Base-by-base conservation (phyloP, 2,329 filamentous ascomycete species). In the Penicillium sp. region DNA sequence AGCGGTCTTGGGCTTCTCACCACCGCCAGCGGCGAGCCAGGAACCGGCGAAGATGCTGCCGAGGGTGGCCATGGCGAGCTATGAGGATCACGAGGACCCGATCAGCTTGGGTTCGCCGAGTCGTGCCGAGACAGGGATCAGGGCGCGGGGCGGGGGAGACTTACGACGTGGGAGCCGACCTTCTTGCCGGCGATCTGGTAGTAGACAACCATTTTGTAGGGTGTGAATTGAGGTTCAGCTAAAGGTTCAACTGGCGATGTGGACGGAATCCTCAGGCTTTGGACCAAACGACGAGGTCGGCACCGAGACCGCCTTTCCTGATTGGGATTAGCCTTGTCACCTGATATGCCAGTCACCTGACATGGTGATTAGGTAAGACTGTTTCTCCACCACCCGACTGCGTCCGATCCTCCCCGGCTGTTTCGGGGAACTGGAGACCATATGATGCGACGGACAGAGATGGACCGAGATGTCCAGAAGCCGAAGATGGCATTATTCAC, bases 31-130 rank as follows among this genome's bases (percentile, higher is more conserved):
- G 46, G 76, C 74, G 60, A 79, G 70, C 57, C 67, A 77, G 61
- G 74, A 71, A 57, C 77, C 77, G 56, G 74, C 76, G 67, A 81
- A 81, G 18, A 80, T 70, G 21, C 75, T 73, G 59, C 75, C 75
- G 55, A 85, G 78, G 53, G 81, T 82, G 56, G 78, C 81, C 69
- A 87, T 86, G 58, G 85, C 77, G 68, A 88, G 84, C 85, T 88
- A 65, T 55, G 32, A 57, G 39, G 47, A 39, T 24, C 54, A 43
- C 58, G 27, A 43, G 6, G 32, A 39, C 22, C 14, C 6, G 47
- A 57, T 67, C 47, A 66, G 58, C 59, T 40, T 50, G 47, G 39
- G 57, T 59, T 51, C 54, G 58, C 48, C 49, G 56, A 52, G 38
- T 52, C 53, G 52, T 55, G 21, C 52, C 36, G 56, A 55, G 63